Base-by-base conservation (phyloP, 257 asterid genomes). In the Vinca minor region DNA sequence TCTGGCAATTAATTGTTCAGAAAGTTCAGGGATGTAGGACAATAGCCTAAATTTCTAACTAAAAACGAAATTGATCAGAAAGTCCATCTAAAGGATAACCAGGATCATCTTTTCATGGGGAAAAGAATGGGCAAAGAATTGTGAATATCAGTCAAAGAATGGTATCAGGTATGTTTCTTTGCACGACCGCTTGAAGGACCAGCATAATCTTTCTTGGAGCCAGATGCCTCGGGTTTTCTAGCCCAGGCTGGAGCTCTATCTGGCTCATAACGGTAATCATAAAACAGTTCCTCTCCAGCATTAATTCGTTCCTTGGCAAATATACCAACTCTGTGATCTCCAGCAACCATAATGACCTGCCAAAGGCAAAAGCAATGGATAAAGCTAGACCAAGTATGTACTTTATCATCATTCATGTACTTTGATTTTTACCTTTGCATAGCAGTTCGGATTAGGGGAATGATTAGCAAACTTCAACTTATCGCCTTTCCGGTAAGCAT, bases 181-280 rank as follows among this genome's bases (percentile, higher is more conserved):
- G 79, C 71, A 67, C 77, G 73, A 35, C 79, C 74, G 12, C 38
- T 29, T 41, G 81, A 73, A 68, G 84, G 79, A 61, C 68, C 71
- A 3, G 59, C 59, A 10, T 70, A 77, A 8, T 79, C 84, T 64
- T 71, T 70, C 57, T 64, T 73, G 36, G 69, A 25, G 45, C 87
- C 87, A 69, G 97, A 71, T 36, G 86, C 76, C 83, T 87, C 96
- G 0, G 96, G 98, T 71, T 93, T 89, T 59, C 73, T 89, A 9
- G 96, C 96, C 98, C 98, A 93, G 4, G 87, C 91, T 41, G 91
- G 97, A 68, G 91, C 94, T 67, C 87, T 81, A 56, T 89, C 95
- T 0, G 95, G 62, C 72, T 83, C 95, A 26, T 93, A 93, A 6
- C 88, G 86, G 54, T 93, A 93, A 69, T 87, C 99, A 38, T 89